Evolutionary conservation across 2,329 filamentous ascomycete genomes (phyloP), one percentile per base, ranked within the genome.

Genomic region (Lachnellula subtilissima): DNA sequence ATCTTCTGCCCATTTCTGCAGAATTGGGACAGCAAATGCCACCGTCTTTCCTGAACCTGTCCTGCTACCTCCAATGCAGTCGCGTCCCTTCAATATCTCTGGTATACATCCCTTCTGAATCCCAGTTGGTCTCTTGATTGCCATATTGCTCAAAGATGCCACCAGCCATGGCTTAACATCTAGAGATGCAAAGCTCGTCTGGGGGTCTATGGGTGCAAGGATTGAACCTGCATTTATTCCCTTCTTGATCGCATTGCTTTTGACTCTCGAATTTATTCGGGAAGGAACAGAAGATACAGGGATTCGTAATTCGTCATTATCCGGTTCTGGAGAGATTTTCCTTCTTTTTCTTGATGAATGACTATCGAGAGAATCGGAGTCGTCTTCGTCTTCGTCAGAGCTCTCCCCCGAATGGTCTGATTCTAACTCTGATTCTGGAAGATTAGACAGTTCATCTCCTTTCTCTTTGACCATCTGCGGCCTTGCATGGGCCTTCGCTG

Each of bases 11-110:
- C 92, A 97, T 72, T 87, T 88, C 71, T 97, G 93, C 61, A 99
- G 76, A 58, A 99, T 96, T 0, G 94, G 94, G 9, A 92, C 91
- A 1, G 93, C 89, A 72, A 99, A 99, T 1, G 94, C 92, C 45
- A 97, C 86, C 3, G 94, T 99, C 76, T 99, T 99, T 74, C 94
- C 94, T 12, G 93, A 97, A 77, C 94, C 94, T 0, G 94, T 99
- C 60, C 91, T 82, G 69, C 90, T 96, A 39, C 92, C 92, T 69
- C 94, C 94, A 65, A 99, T 97, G 70, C 91, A 97, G 74, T 99
- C 92, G 65, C 89, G 82, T 5, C 94, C 94, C 65, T 90, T 87
- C 36, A 99, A 72, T 57, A 97, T 97, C 70, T 94, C 88, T 1
- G 93, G 92, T 67, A 99, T 97, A 70, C 90, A 96, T 52, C 85